phyloP scores from a whole-genome alignment of 768 basidiomycete genomes.

The Macrolepiota dolichaula region DNA sequence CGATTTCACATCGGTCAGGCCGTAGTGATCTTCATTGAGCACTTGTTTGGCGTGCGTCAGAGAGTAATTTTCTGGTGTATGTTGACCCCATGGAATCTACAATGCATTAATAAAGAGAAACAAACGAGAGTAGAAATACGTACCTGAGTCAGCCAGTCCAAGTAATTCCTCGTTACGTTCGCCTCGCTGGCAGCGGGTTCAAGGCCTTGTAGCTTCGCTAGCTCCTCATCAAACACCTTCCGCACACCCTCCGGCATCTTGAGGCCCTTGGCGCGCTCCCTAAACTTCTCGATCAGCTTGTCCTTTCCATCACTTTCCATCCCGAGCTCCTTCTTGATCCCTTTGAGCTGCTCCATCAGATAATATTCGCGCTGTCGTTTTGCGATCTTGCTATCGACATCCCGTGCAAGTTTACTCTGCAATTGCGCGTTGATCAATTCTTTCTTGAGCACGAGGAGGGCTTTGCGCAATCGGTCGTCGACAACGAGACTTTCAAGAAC shows the following conservation, averaged over 20 bases:
- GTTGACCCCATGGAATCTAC: conserved; percentile 91
- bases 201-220: conserved; percentile 83
- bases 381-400: conserved; percentile 93
- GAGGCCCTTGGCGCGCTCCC: conserved; percentile 72
- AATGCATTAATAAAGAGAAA: conserved; percentile 5
- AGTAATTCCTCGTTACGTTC: conserved; percentile 90
- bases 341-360: conserved; percentile 94
- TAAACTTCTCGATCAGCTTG: conserved; percentile 89
- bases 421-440: conserved; percentile 96
- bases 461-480: conserved; percentile 86
- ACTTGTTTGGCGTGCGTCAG: conserved; percentile 78
- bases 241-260: conserved; percentile 88
- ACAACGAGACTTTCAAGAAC: conserved; percentile 86
- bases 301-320: conserved; percentile 97
- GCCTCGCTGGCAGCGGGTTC: conserved; percentile 92
- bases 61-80: conserved; percentile 90
- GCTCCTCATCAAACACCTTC: conserved; percentile 96
- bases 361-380: conserved; percentile 95
- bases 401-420: conserved; percentile 87
- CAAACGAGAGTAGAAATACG: conserved; percentile 11
- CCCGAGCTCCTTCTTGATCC: conserved; percentile 93
- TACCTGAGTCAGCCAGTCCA: conserved; percentile 89
- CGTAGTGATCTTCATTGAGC: conserved; percentile 94
- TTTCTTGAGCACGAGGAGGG: conserved; percentile 91
- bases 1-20: conserved; percentile 87